A percentile compares a stretch with the other conserved stretches of the same genome.
Conservation (phyloP, 2,329 filamentous ascomycete species). For the Penicillium sp. region DNA sequence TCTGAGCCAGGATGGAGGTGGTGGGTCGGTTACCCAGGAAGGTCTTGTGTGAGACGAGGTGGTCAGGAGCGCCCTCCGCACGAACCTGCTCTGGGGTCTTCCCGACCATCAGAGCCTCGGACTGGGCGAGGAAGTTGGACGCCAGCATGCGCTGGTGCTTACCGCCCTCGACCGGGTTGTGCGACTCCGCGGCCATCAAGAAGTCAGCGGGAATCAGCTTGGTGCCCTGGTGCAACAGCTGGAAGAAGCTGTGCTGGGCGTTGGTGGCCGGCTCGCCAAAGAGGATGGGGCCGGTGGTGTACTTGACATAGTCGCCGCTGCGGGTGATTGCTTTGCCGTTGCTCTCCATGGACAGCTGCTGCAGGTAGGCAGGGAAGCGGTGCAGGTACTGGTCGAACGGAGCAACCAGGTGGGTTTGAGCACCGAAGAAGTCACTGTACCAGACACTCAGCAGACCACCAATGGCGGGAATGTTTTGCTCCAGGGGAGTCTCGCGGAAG, state of each 20-base stretch:
- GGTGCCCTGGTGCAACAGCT: conserved; percentile 97
- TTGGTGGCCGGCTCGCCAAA: conserved; percentile 99
- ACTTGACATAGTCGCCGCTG: conserved; percentile 83
- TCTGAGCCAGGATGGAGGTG: conserved; percentile 86
- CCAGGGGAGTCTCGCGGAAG: conserved; percentile 85
- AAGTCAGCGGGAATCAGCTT: conserved; percentile 99
- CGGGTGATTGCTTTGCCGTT: conserved; percentile 97
- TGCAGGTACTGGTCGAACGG: conserved; percentile 99
- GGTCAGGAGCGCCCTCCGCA: conserved; percentile 47
- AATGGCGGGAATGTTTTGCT: conserved; percentile 91
- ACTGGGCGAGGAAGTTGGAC: conserved; percentile 52
- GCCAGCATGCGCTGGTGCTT: conserved; percentile 75
- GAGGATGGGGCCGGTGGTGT: conserved; percentile 92
- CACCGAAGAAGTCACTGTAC: conserved; percentile 99
- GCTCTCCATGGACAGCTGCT: conserved; percentile 99
- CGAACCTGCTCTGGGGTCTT: conserved; percentile 50
- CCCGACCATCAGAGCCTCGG: conserved; percentile 55
- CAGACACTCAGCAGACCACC: conserved; percentile 93
- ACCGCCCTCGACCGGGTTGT: conserved; percentile 91
- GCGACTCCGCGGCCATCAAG: conserved; percentile 90
- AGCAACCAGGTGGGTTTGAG: conserved; percentile 94
- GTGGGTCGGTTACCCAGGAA: conserved; percentile 98
- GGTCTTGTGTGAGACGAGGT: conserved; percentile 92
- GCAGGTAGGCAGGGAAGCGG: conserved; percentile 97
- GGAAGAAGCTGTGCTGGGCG: conserved; percentile 99